Base-by-base conservation (phyloP, 208 protist species). In the Acanthamoeba sp. region DNA sequence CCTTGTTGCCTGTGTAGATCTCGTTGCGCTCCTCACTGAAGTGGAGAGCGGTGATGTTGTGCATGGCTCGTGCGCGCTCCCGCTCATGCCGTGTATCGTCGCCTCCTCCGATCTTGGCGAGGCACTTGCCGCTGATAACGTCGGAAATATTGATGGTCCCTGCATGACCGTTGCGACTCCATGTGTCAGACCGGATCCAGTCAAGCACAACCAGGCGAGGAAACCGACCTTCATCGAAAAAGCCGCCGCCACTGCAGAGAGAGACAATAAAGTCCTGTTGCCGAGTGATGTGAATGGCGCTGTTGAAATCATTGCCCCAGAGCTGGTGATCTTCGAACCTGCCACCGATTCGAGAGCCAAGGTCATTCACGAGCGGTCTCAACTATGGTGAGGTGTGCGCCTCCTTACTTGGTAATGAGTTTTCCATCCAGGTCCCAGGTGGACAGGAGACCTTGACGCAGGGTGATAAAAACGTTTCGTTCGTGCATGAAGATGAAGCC, bases 11-110 rank as follows among this genome's bases (percentile, higher is more conserved):
- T 16, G 92, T 95, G 93, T 95, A 93, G 50, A 96, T 57, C 87
- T 95, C 95, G 55, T 59, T 84, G 24, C 55, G 40, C 52, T 73
- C 90, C 82, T 96, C 95, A 85, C 88, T 94, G 92, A 94, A 96
- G 69, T 59, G 95, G n/a, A 96, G 59, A 22, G 95, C 93, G 27
- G 82, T 94, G 24, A 95, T 84, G 55, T 82, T 69, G 24, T 93
- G 64, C 34, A 95, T 50, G 36, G 88, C 66, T 7, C 42, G 32
- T 40, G 87, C 48, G 7, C 40, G 42, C 50, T 16, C 4, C 18
- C 36, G 66, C 66, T 76, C 66, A 22, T 76, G n/a, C 4, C 66
- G 66, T 3, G 32, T 76, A n/a, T 76, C 66, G 66, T 76, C 66
- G 18, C 66, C 66, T 3, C n/a, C 29, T 2, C 66, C 66, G n/a